Evolutionary conservation across 129 eudicot genomes (phyloP), one percentile per base, ranked within the genome.

Genomic region (Chrysanthemum makinoi): DNA sequence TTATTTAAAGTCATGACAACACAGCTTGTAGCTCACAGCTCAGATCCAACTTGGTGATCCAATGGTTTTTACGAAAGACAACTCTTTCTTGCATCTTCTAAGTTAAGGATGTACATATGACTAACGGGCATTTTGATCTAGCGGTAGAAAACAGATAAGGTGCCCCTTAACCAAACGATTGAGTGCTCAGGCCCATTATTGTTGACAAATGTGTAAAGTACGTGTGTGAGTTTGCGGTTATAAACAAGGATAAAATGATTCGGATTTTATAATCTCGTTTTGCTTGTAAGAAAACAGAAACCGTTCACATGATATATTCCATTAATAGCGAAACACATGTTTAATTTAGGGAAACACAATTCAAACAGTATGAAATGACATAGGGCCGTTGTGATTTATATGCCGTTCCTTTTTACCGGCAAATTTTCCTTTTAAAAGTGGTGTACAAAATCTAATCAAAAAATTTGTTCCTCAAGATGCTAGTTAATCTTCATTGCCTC

Each of bases 381-480:
- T 2, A 12, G 26, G 62, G 44, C 51, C 68, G 75, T 76, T 77
- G 43, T 62, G 67, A 63, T 63, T 18, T 74, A 24, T 35, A 33
- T 52, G 35, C 75, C 75, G 30, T 33, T 82, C 66, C 72, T 65
- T 81, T 85, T 79, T 69, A 74, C 87, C 83, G 90, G 90, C 80
- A 82, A 85, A 39, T 6, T 39, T 39, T 39, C 46, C 46, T 39
- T 39, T 39, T 39, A 39, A 7, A 7, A 39, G 46, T 39, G 0
- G 7, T 6, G 46, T 39, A 39, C 46, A 39, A 85, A 73, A 51
- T 85, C 68, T 67, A 39, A 70, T 79, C 61, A 68, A 81, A 81
- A 66, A 35, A 57, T 33, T 53, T 62, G 30, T 74, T 50, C 69
- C 66, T 65, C 49, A 43, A 61, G 79, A 79, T 50, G 63, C 72